Conservation (phyloP, 2,329 filamentous ascomycete species). For the Grosmannia clavigera region DNA sequence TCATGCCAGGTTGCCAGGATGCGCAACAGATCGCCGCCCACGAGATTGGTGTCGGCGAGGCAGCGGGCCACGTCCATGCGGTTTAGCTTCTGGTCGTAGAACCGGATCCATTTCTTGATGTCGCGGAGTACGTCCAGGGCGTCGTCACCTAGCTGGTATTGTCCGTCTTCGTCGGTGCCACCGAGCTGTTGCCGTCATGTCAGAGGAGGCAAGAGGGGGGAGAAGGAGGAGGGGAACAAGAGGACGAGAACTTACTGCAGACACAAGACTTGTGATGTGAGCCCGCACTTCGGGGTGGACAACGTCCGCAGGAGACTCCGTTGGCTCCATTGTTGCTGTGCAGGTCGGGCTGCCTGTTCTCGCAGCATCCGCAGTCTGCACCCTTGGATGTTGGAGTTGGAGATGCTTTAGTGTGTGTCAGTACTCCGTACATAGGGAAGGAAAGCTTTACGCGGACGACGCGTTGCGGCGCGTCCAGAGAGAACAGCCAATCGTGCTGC, state of each 20-base stretch:
- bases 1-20: conserved; percentile 78
- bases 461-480: not conserved
- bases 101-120: conserved; percentile 86
- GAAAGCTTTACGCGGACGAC: conserved; percentile 1
- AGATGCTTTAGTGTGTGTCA: not conserved
- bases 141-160: conserved; percentile 85
- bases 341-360: not conserved
- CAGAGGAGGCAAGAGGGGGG: conserved; percentile 1
- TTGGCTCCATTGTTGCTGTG: conserved; percentile 35
- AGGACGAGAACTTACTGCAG: conserved; percentile 55
- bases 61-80: conserved; percentile 91
- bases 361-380: not conserved
- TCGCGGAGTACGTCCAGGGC: conserved; percentile 85
- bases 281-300: conserved; percentile 89
- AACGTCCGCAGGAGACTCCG: conserved; percentile 40
- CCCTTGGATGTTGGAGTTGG: not conserved
- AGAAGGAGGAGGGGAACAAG: not conserved
- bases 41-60: conserved; percentile 81
- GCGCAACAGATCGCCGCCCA: conserved; percentile 78
- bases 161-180: conserved; percentile 67
- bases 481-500: not conserved
- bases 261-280: conserved; percentile 85
- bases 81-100: conserved; percentile 88
- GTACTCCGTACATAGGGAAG: not conserved
- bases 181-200: conserved; percentile 50